A percentile compares a stretch with the other conserved stretches of the same genome.
Evolutionary conservation across 163 green algal species (phyloP).

Genomic region (Chlamydomonas reinhardtii): DNA sequence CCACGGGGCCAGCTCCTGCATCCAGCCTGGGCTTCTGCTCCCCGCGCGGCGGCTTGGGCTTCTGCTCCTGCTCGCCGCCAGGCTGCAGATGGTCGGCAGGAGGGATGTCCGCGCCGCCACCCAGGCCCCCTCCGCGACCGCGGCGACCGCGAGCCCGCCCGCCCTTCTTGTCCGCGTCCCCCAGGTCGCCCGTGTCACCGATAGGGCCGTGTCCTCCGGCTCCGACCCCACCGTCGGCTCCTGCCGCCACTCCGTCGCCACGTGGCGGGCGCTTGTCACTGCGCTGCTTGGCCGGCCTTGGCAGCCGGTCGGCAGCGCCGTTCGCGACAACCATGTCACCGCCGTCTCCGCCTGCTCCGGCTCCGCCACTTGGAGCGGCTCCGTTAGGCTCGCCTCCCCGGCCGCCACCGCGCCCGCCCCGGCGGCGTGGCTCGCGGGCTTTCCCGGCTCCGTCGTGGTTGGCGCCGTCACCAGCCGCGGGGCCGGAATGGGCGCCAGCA

Average conservation of each 20-base stretch:
- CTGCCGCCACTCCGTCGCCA: background rate
- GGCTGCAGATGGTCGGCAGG: background rate
- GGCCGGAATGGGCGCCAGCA: slow-evolving; percentile 8
- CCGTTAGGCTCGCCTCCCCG: background rate
- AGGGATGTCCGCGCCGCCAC: background rate
- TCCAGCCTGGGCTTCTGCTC: background rate
- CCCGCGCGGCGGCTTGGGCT: background rate
- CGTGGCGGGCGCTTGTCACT: background rate
- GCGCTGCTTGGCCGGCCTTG: background rate
- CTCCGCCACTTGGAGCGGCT: background rate
- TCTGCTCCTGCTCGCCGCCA: background rate
- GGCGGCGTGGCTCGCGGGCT: slow-evolving; percentile 14
- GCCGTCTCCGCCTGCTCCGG: background rate
- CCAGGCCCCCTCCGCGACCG: slow-evolving; percentile 5
- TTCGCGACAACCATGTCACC: background rate
- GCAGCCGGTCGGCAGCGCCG: background rate
- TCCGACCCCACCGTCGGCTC: background rate
- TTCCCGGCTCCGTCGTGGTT: background rate
- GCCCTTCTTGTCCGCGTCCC: slow-evolving; percentile 1
- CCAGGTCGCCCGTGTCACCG: background rate
- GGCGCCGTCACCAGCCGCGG: slow-evolving; percentile 18
- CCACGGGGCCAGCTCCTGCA: too few species aligned
- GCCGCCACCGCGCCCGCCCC: slow-evolving; percentile 4
- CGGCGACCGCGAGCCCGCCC: slow-evolving; percentile 6
- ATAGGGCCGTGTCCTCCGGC: background rate